Base-by-base conservation (phyloP, 1,139 yeast genomes). In the Saccharomycopsis hybrid region DNA sequence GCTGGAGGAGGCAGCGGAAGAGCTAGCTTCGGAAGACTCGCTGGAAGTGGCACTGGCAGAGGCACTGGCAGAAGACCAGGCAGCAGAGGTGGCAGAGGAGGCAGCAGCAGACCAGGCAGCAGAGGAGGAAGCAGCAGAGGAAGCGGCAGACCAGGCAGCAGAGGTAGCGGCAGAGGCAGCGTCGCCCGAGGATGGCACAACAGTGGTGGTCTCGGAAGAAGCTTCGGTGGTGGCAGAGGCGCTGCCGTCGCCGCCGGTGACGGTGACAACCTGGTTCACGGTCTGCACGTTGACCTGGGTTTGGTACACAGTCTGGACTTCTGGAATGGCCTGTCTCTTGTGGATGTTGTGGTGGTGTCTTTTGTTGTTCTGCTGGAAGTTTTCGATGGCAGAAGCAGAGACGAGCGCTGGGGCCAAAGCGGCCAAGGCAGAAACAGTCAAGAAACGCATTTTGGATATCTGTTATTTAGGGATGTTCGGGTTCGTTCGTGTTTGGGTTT, bases 221-320 rank as follows among this genome's bases (percentile, higher is more conserved):
- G 60, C 50, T 30, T 58, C 47, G 31, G 7, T 13, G 18, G 29
- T 62, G 48, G 59, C 63, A 56, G 64, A 70, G 47, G 59, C 64
- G 5, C 29, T 30, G 7, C 29, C 43, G 35, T 47, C 54, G 40
- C 45, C 51, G 25, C 48, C 55, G 32, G 54, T 50, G n/a, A n/a
- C n/a, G n/a, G n/a, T n/a, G 28, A 52, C 51, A n/a, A 37, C 39
- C 32, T 47, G 46, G 27, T 52, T 35, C 13, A 52, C 47, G 28
- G 53, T 50, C n/a, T 44, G 40, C 18, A 52, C 31, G 37, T 50
- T 42, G 39, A 42, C 25, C 5, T 39, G 39, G 29, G 55, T 52
- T 24, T 46, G 47, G n/a, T 18, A 31, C 4, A 46, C 29, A 7
- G 51, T 47, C 29, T 41, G 44, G 36, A 32, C 31, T n/a, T 27